A percentile compares a stretch with the other conserved stretches of the same genome.
Conservation (phyloP, 2,329 filamentous ascomycete genomes). For the Teratosphaeria destructans region DNA sequence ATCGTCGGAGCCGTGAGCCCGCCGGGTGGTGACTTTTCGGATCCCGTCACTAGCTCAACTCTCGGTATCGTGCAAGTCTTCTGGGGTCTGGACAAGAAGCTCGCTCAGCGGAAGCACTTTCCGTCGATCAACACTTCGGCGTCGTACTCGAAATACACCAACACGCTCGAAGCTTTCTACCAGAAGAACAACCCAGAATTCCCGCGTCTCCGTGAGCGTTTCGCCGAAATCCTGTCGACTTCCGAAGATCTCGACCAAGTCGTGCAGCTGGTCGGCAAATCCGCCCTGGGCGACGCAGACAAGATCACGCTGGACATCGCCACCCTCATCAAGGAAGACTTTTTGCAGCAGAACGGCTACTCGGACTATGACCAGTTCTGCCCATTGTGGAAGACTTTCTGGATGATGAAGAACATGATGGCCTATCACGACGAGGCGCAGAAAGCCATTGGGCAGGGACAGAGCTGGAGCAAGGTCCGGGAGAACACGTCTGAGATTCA, state of each 20-base stretch:
- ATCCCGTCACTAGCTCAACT: conserved; percentile 88
- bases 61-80: conserved; percentile 98
- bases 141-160: conserved; percentile 96
- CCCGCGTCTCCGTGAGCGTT: conserved; percentile 80
- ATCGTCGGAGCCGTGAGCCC: conserved; percentile 97
- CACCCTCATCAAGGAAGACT: conserved; percentile 90
- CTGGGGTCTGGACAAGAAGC: conserved; percentile 99
- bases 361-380: conserved; percentile 99
- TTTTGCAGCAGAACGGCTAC: conserved; percentile 98
- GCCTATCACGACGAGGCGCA: conserved; percentile 95
- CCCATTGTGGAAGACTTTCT: conserved; percentile 98
- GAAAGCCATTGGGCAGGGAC: conserved; percentile 84
- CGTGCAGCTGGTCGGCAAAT: conserved; percentile 96
- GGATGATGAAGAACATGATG: conserved; percentile 99
- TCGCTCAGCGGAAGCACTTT: conserved; percentile 98
- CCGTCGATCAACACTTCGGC: conserved; percentile 91
- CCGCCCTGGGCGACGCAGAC: conserved; percentile 86
- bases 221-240: conserved; percentile 85
- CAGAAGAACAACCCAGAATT: conserved; percentile 90
- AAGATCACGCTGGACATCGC: conserved; percentile 97
- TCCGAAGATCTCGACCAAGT: conserved; percentile 98
- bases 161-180: conserved; percentile 82
- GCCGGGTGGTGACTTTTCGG: conserved; percentile 97
- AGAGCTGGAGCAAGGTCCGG: conserved; percentile 84
- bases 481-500: conserved; percentile 85